A percentile compares a stretch with the other conserved stretches of the same genome.
phyloP scores from a whole-genome alignment of 805 yeast genomes.

The Wickerhamiella bombiphila region DNA sequence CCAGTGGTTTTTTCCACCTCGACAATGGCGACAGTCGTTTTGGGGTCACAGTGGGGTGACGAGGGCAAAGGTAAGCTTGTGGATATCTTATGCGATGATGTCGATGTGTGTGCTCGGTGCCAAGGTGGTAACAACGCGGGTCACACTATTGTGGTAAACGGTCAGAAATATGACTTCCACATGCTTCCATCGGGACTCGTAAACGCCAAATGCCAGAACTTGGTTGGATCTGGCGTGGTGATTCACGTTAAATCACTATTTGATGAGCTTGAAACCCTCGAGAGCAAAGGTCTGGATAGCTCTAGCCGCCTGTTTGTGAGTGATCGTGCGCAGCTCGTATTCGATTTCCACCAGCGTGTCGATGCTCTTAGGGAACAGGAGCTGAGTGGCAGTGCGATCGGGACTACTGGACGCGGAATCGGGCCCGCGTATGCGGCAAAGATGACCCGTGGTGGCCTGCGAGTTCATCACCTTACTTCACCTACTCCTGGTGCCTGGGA shows the following conservation, averaged over 20 bases:
- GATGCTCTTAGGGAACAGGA: constrained; percentile 93
- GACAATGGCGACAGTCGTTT: constrained; percentile 80
- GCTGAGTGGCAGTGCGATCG: constrained; percentile 64
- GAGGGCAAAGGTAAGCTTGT: constrained; percentile 99
- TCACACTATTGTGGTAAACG: constrained; percentile 89
- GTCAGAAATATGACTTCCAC: constrained; percentile 88
- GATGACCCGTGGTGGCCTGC: constrained; percentile 89
- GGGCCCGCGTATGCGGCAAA: constrained; percentile 97
- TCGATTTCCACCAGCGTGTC: constrained; percentile 95
- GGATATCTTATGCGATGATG: constrained; percentile 83
- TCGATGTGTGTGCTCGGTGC: constrained; percentile 95
- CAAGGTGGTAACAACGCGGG: constrained; percentile 98
- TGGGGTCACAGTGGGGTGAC: constrained; percentile 99
- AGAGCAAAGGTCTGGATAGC: constrained; percentile 58
- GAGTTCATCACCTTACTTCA: constrained; percentile 90
- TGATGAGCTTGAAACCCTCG: constrained; percentile 67
- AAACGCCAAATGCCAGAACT: constrained; percentile 76
- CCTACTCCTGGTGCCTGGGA: constrained; percentile 87
- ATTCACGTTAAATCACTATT: constrained; percentile 89
- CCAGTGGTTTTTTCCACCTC: too few species aligned
- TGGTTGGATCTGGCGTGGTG: constrained; percentile 94
- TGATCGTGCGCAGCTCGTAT: constrained; percentile 89
- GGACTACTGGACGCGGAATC: constrained; percentile 98
- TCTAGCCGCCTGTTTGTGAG: constrained; percentile 66
- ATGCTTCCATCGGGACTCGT: constrained; percentile 98